A percentile compares a stretch with the other conserved stretches of the same genome.
These are phyloP conservation scores for Gymnopilus dilepis DNA, from an alignment of 768 basidiomycete species.

Conservation along the genomic window DNA sequence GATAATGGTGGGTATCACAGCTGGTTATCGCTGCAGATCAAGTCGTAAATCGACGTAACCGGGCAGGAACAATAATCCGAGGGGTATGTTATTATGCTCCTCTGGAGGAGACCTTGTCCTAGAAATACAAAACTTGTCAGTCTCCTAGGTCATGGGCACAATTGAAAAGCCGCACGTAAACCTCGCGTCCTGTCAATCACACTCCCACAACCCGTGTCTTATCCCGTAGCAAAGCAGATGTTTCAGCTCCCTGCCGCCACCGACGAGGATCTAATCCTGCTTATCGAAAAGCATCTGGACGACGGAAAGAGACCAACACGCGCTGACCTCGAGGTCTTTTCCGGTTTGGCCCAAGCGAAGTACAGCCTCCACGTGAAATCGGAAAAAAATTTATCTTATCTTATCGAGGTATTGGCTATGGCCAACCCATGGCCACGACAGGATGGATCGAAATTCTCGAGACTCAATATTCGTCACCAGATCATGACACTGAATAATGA, in stretches of 20 bases:
- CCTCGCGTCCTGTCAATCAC: constrained; percentile 2
- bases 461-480: too few species aligned
- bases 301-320: neutral
- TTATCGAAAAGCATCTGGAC: neutral
- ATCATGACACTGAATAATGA: too few species aligned
- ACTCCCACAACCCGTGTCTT: neutral
- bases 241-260: neutral
- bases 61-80: neutral
- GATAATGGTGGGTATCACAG: neutral
- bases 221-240: neutral
- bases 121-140: constrained; percentile 4
- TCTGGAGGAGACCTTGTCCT: neutral
- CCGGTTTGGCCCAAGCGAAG: neutral
- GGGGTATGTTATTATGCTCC: neutral
- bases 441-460: too few species aligned
- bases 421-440: too few species aligned
- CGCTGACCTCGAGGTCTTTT: constrained; percentile 3
- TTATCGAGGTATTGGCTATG: neutral
- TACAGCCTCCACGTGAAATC: neutral
- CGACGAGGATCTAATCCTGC: neutral
- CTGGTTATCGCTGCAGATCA: neutral
- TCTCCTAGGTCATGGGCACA: neutral
- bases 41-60: neutral
- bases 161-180: constrained; percentile 6
- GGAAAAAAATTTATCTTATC: neutral